Percentiles rank a stretch among this genome's conserved stretches.
Conservation (phyloP, 2,329 filamentous ascomycete species). For the Claviceps sp. region DNA sequence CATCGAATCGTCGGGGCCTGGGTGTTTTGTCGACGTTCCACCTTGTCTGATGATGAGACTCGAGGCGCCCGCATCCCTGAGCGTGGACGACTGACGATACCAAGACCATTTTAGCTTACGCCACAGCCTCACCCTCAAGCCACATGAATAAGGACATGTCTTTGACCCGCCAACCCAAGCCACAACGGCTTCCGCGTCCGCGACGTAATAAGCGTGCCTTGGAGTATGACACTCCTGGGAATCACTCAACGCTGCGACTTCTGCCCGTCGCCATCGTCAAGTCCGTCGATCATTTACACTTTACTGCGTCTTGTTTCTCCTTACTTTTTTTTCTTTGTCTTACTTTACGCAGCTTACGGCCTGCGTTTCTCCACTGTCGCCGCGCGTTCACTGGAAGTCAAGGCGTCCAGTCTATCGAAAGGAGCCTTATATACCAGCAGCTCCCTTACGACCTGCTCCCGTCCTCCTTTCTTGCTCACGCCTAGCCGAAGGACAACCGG, state of each 20-base stretch:
- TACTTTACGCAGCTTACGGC: neutral
- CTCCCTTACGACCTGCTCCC: neutral
- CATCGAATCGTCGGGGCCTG: neutral
- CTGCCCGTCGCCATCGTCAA: slow-evolving; percentile 3
- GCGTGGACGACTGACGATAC: neutral
- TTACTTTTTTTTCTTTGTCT: neutral
- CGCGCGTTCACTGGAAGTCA: neutral
- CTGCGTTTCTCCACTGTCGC: neutral
- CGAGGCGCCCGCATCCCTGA: neutral
- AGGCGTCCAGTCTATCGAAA: neutral
- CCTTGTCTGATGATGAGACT: neutral
- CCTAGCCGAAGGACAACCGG: neutral
- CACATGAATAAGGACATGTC: no score
- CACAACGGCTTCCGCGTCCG: no score
- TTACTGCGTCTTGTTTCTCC: neutral
- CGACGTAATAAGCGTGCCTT: no score
- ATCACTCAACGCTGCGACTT: neutral
- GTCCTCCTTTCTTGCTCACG: neutral
- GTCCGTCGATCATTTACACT: neutral
- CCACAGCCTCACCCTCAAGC: no score
- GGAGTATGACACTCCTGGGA: no score
- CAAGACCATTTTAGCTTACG: no score
- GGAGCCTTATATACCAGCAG: neutral
- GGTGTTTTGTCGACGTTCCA: no score
- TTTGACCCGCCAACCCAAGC: no score